phyloP scores from a whole-genome alignment of 2,329 filamentous ascomycete genomes.

The Talaromyces albobiverticillius region DNA sequence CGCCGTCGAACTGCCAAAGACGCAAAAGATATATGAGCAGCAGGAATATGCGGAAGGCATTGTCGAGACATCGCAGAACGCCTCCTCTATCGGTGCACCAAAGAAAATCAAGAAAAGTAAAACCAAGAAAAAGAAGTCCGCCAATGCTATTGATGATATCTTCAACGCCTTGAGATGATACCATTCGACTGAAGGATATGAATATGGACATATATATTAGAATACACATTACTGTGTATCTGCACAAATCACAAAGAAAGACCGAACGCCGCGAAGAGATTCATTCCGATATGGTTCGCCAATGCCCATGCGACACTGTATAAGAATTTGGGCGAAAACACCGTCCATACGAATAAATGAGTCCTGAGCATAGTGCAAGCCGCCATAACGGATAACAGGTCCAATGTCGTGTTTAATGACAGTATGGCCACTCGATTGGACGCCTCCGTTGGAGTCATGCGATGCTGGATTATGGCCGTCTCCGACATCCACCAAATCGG shows the following conservation, averaged over 20 bases:
- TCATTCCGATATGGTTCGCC: conserved; percentile 74
- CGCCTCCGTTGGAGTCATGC: conserved; percentile 28
- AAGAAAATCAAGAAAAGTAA: conserved; percentile 51
- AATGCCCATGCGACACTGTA: conserved; percentile 88
- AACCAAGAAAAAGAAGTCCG: conserved; percentile 39
- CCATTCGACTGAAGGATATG: neutral
- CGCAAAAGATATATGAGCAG: neutral
- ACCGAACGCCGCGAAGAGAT: conserved; percentile 61
- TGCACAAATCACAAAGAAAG: conserved; percentile 47
- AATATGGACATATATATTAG: neutral
- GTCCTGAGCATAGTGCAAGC: conserved; percentile 80
- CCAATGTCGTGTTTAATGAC: conserved; percentile 67
- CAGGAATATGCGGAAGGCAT: neutral
- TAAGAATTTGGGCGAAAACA: conserved; percentile 95
- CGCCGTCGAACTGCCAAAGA: neutral
- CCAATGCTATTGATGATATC: conserved; percentile 69
- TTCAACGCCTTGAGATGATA: conserved; percentile 58
- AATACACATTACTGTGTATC: neutral
- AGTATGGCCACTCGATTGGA: conserved; percentile 56
- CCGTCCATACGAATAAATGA: conserved; percentile 97
- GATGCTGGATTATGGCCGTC: conserved; percentile 37
- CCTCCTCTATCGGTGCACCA: neutral
- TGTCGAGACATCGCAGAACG: conserved; percentile 1
- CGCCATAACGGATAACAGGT: conserved; percentile 74
- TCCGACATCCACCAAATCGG: conserved; percentile 82